Percentiles rank a stretch among this genome's conserved stretches.
phyloP scores from a whole-genome alignment of 192 early-diverging fungal species.

The Chytriomyces sp. region DNA sequence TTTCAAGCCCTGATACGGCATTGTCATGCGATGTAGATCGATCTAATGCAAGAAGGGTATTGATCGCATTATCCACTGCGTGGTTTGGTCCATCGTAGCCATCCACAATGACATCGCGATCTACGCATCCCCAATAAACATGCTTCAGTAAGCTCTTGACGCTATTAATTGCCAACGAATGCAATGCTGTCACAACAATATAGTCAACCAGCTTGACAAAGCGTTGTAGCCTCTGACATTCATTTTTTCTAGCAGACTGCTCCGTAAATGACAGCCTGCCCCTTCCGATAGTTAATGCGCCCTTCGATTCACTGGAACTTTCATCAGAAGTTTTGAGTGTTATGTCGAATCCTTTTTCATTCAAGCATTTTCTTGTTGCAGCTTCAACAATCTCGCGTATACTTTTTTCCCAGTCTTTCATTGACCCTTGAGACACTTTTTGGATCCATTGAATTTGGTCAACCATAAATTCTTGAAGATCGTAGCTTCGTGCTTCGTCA shows the following conservation, averaged over 20 bases:
- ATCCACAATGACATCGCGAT: conserved; percentile 57
- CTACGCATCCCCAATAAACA: conserved; percentile 50
- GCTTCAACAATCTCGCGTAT: conserved; percentile 46
- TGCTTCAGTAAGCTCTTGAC: conserved; percentile 44
- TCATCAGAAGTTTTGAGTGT: conserved; percentile 19
- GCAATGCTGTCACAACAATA: conserved; percentile 56
- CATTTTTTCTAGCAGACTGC: conserved; percentile 58
- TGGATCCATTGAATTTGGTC: conserved; percentile 53
- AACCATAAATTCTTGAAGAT: conserved; percentile 50
- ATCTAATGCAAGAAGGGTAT: conserved; percentile 8
- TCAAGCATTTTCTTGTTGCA: conserved; percentile 46
- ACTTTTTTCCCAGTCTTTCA: conserved; percentile 46
- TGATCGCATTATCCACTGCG: not conserved
- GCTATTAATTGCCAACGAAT: conserved; percentile 50
- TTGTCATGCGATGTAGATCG: conserved; percentile 12
- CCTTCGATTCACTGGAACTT: conserved; percentile 21
- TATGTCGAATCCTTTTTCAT: conserved; percentile 55
- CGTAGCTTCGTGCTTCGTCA: conserved; percentile 37
- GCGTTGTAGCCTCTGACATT: conserved; percentile 55
- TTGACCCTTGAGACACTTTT: conserved; percentile 10
- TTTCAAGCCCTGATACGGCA: conserved; percentile 12
- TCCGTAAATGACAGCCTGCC: conserved; percentile 61
- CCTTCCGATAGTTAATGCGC: not conserved
- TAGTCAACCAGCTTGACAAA: conserved; percentile 66
- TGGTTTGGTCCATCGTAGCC: conserved; percentile 31